Percentiles rank a stretch among this genome's conserved stretches.
Evolutionary conservation across 192 early-diverging fungal species (phyloP).

Genomic region (Thoreauomyces humboldtii): DNA sequence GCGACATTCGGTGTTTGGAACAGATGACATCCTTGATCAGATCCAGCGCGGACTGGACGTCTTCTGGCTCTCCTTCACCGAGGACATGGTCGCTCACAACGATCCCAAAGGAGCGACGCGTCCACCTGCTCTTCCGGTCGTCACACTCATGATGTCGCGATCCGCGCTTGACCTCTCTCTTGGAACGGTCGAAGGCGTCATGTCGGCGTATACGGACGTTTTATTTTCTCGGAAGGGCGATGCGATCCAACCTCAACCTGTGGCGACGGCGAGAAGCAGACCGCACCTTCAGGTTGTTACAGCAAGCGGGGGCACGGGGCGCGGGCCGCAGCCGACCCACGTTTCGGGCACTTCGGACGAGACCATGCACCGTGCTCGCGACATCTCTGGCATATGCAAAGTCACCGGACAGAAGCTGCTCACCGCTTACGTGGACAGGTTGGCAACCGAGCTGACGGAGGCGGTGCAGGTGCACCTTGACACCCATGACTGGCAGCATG

Average conservation of each 20-base stretch:
- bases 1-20: conserved; percentile 29
- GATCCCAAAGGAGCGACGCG: background rate
- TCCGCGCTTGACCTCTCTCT: conserved; percentile 19
- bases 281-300: conserved; percentile 19
- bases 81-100: conserved; percentile 33
- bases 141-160: conserved; percentile 24
- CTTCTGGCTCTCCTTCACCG: conserved; percentile 39
- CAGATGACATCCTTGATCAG: conserved; percentile 37
- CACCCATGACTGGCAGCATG: conserved; percentile 3
- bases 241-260: background rate
- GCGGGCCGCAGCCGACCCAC: background rate
- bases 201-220: conserved; percentile 29
- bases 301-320: conserved; percentile 20
- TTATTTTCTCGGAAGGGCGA: conserved; percentile 26
- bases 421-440: conserved; percentile 9
- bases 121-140: background rate
- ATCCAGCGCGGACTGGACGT: conserved; percentile 39
- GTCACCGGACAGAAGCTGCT: conserved; percentile 15
- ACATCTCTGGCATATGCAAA: conserved; percentile 21
- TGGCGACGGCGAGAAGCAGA: background rate
- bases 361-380: conserved; percentile 23
- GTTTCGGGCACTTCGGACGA: conserved; percentile 15
- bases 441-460: conserved; percentile 1
- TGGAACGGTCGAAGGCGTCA: conserved; percentile 28
- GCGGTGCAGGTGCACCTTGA: conserved; percentile 4